A percentile compares a stretch with the other conserved stretches of the same genome.
phyloP scores from a whole-genome alignment of 768 basidiomycete genomes.

The Termitomyces sp. region DNA sequence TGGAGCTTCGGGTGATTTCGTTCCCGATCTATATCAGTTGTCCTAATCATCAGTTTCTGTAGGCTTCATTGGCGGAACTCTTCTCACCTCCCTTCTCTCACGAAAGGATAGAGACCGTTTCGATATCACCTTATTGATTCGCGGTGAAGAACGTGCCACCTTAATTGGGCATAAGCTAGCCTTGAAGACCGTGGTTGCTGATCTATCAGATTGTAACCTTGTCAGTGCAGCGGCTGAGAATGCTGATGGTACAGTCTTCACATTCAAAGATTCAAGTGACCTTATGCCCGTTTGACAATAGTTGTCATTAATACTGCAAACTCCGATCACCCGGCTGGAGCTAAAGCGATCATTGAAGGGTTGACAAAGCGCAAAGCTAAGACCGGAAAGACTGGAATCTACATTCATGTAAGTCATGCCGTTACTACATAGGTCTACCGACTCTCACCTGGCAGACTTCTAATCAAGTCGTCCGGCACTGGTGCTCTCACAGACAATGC shows the following conservation, averaged over 20 bases:
- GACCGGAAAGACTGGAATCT: slow-evolving; percentile 8
- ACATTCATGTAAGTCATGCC: slow-evolving; percentile 9
- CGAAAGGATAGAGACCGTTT: slow-evolving; percentile 8
- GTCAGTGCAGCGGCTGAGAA: slow-evolving; percentile 11
- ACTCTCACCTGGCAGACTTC: not conserved
- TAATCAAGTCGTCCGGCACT: slow-evolving; percentile 9
- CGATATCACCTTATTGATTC: slow-evolving; percentile 13
- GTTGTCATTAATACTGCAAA: slow-evolving; percentile 13
- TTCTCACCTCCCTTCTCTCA: slow-evolving; percentile 11
- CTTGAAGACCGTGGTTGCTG: slow-evolving; percentile 13
- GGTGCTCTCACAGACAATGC: slow-evolving; percentile 10
- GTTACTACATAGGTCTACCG: not conserved
- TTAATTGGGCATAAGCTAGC: slow-evolving; percentile 11
- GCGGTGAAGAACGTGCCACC: slow-evolving; percentile 11
- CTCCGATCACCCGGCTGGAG: slow-evolving; percentile 12
- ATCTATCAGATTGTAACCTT: slow-evolving; percentile 6
- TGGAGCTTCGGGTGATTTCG: slow-evolving; percentile 10
- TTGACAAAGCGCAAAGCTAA: slow-evolving; percentile 11
- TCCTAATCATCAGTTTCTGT: not conserved
- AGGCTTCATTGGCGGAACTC: slow-evolving; percentile 13
- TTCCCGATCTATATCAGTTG: not conserved
- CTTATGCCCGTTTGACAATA: not conserved
- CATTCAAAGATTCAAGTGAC: not conserved
- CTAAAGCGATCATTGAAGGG: slow-evolving; percentile 11
- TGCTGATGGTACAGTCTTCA: slow-evolving; percentile 8